Conservation (phyloP, 2,329 filamentous ascomycete species). For the Monosporascus cannonballus region DNA sequence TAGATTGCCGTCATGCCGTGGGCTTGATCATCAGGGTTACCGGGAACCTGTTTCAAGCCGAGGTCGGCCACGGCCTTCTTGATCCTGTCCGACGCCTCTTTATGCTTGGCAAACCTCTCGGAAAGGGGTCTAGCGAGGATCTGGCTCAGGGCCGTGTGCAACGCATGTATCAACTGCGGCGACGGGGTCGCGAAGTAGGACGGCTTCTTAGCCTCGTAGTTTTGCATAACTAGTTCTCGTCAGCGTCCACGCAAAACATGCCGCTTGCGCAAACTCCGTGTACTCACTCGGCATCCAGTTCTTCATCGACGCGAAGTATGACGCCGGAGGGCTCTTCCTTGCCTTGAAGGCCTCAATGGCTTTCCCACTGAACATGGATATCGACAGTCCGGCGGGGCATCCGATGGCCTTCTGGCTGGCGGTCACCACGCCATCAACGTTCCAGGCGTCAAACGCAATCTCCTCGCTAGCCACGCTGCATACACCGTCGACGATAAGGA, state of each 20-base stretch:
- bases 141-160: conserved; percentile 83
- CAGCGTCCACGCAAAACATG: conserved; percentile 5
- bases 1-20: conserved; percentile 98
- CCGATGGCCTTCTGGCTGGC: conserved; percentile 97
- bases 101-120: conserved; percentile 79
- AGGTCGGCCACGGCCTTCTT: conserved; percentile 77
- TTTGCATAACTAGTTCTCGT: conserved; percentile 75
- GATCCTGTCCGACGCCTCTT: conserved; percentile 71
- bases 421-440: conserved; percentile 85
- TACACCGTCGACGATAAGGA: conserved; percentile 90
- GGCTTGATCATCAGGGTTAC: conserved; percentile 83
- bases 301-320: conserved; percentile 94
- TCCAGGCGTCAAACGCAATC: conserved; percentile 93
- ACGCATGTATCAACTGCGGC: conserved; percentile 85
- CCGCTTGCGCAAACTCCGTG: background rate
- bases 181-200: conserved; percentile 97
- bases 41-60: conserved; percentile 80
- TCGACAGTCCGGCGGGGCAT: conserved; percentile 87
- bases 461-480: conserved; percentile 96
- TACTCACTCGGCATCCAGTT: conserved; percentile 89
- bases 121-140: conserved; percentile 75
- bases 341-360: conserved; percentile 76
- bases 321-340: conserved; percentile 73
- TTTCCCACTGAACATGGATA: conserved; percentile 86
- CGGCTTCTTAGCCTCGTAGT: conserved; percentile 96